Conservation (phyloP, 208 protist genomes). For the Trypanosoma avium region DNA sequence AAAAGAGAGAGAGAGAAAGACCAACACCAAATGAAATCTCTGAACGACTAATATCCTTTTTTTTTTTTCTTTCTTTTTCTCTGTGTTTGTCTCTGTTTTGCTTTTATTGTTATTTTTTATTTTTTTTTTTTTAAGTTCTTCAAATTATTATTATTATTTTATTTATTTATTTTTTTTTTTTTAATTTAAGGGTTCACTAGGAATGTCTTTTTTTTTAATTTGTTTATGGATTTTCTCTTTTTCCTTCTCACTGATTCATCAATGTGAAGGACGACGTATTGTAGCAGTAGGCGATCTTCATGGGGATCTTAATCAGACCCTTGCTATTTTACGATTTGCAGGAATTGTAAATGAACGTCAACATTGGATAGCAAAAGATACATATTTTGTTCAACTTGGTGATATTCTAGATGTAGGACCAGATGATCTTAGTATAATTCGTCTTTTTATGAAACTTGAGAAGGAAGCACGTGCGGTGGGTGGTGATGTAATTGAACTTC, state of each 20-base stretch:
- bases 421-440: slow-evolving; percentile 75
- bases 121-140: not conserved
- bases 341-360: slow-evolving; percentile 67
- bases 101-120: slow-evolving; percentile 18
- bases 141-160: slow-evolving; percentile 2
- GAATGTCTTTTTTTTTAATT: slow-evolving; percentile 3
- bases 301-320: slow-evolving; percentile 83
- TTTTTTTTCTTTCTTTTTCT: not conserved
- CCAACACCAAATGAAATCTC: not conserved
- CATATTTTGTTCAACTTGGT: slow-evolving; percentile 85
- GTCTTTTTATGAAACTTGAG: slow-evolving; percentile 78
- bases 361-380: slow-evolving; percentile 79
- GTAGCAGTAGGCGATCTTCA: slow-evolving; percentile 86
- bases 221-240: slow-evolving; percentile 20
- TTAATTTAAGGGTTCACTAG: not conserved
- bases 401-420: slow-evolving; percentile 92
- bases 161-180: slow-evolving; percentile 19
- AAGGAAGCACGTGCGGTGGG: slow-evolving; percentile 57
- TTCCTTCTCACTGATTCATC: not conserved
- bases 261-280: slow-evolving; percentile 49
- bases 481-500: slow-evolving; percentile 82
- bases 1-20: too few species aligned
- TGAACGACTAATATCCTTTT: not conserved
- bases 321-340: slow-evolving; percentile 61
- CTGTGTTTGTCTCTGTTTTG: not conserved